These are phyloP conservation scores for Otatea glauca DNA, from an alignment of 176 grass and related monocot species.

Conservation along the genomic window DNA sequence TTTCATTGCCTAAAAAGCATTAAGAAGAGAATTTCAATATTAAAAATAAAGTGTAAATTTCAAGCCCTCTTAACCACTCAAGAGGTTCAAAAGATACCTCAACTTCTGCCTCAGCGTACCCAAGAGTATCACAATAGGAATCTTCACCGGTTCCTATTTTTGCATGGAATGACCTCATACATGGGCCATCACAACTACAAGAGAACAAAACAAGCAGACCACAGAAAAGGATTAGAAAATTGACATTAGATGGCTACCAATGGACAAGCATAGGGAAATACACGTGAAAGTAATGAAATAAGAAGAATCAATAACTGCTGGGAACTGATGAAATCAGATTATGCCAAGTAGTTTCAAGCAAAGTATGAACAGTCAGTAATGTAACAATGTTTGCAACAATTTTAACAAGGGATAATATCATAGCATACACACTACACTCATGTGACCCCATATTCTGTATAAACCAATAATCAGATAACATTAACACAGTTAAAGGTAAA, in stretches of 20 bases:
- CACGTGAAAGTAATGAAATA: conserved; percentile 24
- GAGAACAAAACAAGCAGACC: conserved; percentile 30
- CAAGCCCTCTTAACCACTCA: conserved; percentile 26
- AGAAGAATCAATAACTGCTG: conserved; percentile 15
- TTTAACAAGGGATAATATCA: conserved; percentile 20
- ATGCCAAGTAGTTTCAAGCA: conserved; percentile 20
- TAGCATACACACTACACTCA: background rate
- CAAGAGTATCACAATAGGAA: conserved; percentile 71
- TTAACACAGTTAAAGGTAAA: background rate
- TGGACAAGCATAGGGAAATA: background rate
- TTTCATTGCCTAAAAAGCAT: conserved; percentile 67
- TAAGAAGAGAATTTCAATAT: conserved; percentile 8
- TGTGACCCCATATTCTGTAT: background rate
- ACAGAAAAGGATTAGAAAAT: conserved; percentile 23
- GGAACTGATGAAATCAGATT: conserved; percentile 28
- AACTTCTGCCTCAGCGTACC: conserved; percentile 62
- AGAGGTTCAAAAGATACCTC: conserved; percentile 52
- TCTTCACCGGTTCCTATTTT: conserved; percentile 65
- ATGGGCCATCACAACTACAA: conserved; percentile 89
- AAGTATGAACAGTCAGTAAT: conserved; percentile 10
- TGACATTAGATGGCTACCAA: background rate
- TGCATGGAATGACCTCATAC: conserved; percentile 97
- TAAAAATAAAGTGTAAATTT: conserved; percentile 41
- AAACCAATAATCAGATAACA: background rate
- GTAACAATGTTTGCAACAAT: background rate